phyloP scores from a whole-genome alignment of 352 stramenopile species.

The Phytophthora rubi region DNA sequence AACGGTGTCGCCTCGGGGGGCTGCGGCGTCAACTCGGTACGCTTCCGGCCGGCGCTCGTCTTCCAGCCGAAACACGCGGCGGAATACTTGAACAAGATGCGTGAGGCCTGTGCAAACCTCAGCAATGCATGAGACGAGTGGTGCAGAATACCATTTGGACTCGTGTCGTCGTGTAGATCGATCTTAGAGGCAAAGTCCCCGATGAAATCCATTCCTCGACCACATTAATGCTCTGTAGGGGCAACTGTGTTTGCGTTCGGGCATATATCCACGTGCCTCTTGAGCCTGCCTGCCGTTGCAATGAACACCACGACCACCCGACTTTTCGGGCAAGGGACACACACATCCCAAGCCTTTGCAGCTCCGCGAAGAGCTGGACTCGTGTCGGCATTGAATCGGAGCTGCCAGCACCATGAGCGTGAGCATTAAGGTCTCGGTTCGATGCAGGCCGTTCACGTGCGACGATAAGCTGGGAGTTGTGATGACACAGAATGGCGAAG shows the following conservation, averaged over 20 bases:
- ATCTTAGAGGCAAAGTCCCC: slow-evolving; percentile 26
- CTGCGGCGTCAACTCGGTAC: slow-evolving; percentile 71
- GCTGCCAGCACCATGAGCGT: slow-evolving; percentile 66
- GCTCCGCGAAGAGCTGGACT: background rate
- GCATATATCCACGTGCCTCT: background rate
- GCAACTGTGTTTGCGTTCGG: background rate
- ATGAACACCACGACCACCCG: slow-evolving; percentile 8
- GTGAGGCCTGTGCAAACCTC: slow-evolving; percentile 49
- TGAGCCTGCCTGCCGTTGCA: slow-evolving; percentile 3
- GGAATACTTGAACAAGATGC: slow-evolving; percentile 78
- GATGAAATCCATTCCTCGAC: slow-evolving; percentile 12
- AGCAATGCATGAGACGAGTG: slow-evolving; percentile 19
- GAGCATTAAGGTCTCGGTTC: slow-evolving; percentile 91
- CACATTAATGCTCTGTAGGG: background rate
- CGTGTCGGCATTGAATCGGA: background rate
- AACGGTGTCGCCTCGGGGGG: slow-evolving; percentile 70
- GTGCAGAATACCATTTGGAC: background rate
- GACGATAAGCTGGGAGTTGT: slow-evolving; percentile 93
- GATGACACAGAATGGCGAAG: slow-evolving; percentile 90
- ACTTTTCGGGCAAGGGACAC: slow-evolving; percentile 38
- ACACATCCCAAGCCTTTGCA: background rate
- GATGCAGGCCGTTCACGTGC: slow-evolving; percentile 88
- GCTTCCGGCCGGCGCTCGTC: slow-evolving; percentile 78
- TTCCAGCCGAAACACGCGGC: slow-evolving; percentile 81
- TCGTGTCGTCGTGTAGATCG: slow-evolving; percentile 11